Evolutionary conservation across 129 eudicot species (phyloP).

Genomic region (Lactuca saligna): DNA sequence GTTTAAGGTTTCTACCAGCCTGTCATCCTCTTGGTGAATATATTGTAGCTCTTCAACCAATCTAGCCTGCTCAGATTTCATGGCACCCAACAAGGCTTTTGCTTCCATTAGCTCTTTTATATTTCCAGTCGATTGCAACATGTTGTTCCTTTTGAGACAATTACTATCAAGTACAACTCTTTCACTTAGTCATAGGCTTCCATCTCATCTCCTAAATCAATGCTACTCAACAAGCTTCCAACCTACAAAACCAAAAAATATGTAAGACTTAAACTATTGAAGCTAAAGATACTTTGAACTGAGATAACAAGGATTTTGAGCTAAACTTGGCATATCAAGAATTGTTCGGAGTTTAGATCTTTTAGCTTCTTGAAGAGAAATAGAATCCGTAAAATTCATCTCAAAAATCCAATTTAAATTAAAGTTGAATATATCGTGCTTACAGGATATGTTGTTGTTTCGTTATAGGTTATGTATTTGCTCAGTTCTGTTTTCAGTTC

Average conservation of each 20-base stretch:
- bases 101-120: constrained; percentile 51
- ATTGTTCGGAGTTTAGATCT: neutral
- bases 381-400: constrained; percentile 11
- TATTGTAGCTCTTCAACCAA: constrained; percentile 51
- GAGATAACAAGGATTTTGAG: neutral
- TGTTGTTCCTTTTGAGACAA: constrained; percentile 24
- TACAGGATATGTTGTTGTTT: constrained; percentile 46
- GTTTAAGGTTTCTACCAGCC: constrained; percentile 40
- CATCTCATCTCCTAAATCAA: constrained; percentile 34
- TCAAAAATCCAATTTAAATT: neutral
- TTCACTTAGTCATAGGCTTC: constrained; percentile 30
- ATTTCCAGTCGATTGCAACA: constrained; percentile 24
- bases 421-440: constrained; percentile 23
- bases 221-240: constrained; percentile 25
- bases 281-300: neutral
- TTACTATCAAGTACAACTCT: constrained; percentile 24
- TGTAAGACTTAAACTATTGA: constrained; percentile 5
- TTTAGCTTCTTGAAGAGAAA: constrained; percentile 13
- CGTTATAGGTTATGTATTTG: constrained; percentile 36
- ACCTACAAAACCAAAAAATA: constrained; percentile 34
- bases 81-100: constrained; percentile 48
- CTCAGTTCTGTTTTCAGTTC: constrained; percentile 44
- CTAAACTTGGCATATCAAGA: neutral
- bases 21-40: constrained; percentile 48
- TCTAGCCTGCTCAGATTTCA: constrained; percentile 52